Evolutionary conservation across 2,329 filamentous ascomycete genomes (phyloP).

Genomic region (Mollisia scopiformis): DNA sequence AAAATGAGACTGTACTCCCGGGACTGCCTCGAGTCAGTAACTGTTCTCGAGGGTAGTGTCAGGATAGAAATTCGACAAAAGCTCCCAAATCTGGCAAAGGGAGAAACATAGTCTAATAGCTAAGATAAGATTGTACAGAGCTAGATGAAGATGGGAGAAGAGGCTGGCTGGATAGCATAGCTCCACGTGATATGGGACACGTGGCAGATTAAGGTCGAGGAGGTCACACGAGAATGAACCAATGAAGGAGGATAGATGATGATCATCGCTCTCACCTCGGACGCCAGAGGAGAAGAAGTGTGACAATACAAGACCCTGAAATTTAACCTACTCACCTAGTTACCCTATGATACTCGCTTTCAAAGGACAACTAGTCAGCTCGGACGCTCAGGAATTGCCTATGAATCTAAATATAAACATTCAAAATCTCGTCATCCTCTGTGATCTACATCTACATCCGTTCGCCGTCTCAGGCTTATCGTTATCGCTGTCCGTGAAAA

Average conservation of each 20-base stretch:
- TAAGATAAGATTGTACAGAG: background rate
- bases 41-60: too few species aligned
- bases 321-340: too few species aligned
- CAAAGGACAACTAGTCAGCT: background rate
- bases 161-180: background rate
- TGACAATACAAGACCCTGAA: background rate
- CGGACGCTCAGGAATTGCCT: too few species aligned
- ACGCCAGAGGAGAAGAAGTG: background rate
- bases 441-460: background rate
- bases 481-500: background rate
- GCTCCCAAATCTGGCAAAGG: too few species aligned
- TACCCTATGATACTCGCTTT: background rate
- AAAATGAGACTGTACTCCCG: too few species aligned
- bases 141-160: too few species aligned
- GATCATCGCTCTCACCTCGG: background rate
- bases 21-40: too few species aligned
- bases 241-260: background rate
- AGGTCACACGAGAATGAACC: background rate
- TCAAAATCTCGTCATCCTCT: background rate
- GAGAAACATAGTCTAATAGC: too few species aligned
- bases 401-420: background rate
- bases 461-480: slow-evolving; percentile 2
- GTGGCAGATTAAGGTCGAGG: background rate
- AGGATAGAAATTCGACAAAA: too few species aligned
- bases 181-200: background rate